These are phyloP conservation scores for Gliomastix tumulicola DNA, from an alignment of 2,329 filamentous ascomycete species.

Conservation along the genomic window DNA sequence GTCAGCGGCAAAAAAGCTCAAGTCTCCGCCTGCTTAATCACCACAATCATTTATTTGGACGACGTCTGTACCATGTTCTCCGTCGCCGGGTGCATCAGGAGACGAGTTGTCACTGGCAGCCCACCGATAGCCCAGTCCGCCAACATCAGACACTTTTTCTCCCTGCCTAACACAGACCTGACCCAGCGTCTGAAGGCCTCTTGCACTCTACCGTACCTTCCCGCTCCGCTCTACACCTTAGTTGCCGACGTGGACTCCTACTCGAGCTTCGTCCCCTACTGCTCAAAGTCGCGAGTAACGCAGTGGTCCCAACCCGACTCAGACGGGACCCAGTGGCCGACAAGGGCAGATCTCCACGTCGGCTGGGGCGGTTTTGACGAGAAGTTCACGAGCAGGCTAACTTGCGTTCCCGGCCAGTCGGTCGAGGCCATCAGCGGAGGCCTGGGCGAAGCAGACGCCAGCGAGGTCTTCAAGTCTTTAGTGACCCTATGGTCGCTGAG, in stretches of 20 bases:
- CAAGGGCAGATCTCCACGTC: conserved; percentile 70
- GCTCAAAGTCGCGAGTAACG: conserved; percentile 70
- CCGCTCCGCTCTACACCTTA: conserved; percentile 66
- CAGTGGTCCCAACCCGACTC: conserved; percentile 54
- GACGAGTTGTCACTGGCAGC: too few species aligned
- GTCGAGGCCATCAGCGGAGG: conserved; percentile 73
- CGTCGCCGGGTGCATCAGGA: too few species aligned
- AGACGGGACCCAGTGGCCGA: conserved; percentile 50
- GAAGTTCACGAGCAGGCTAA: conserved; percentile 71
- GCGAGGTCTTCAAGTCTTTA: conserved; percentile 58
- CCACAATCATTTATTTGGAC: too few species aligned
- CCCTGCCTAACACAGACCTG: conserved; percentile 16
- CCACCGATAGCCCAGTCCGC: too few species aligned
- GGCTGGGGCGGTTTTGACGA: conserved; percentile 83
- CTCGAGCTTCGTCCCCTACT: conserved; percentile 85
- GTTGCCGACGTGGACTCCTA: conserved; percentile 88
- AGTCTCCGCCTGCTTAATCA: too few species aligned
- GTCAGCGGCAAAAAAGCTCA: too few species aligned
- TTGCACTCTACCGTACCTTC: conserved; percentile 70
- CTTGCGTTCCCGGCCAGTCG: conserved; percentile 64
- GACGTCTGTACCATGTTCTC: too few species aligned
- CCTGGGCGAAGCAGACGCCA: conserved; percentile 32
- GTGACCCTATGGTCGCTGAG: conserved; percentile 63
- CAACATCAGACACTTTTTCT: too few species aligned
- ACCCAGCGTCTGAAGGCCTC: conserved; percentile 64